phyloP scores from a whole-genome alignment of 495 filamentous ascomycete species.

The Clohesyomyces aquaticus region DNA sequence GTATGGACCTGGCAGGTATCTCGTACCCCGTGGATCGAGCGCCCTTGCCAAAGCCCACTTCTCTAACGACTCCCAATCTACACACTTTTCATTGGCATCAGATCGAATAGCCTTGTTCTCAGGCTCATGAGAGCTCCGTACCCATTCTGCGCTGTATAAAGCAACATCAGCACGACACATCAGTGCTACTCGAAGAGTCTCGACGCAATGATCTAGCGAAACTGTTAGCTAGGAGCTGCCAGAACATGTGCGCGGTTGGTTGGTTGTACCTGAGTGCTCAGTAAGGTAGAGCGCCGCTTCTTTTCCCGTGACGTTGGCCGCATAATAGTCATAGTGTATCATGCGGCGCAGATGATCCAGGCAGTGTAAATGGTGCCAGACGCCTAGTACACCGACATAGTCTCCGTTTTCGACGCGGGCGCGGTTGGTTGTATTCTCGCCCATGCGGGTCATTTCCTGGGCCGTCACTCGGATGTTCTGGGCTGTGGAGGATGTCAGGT shows the following conservation, averaged over 20 bases:
- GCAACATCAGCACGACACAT: background rate
- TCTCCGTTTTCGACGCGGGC: background rate
- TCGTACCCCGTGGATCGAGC: no score
- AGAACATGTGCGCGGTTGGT: background rate
- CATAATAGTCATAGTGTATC: conserved; percentile 1
- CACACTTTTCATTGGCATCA: background rate
- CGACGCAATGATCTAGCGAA: conserved; percentile 2
- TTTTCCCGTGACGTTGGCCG: background rate
- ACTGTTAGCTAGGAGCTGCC: background rate
- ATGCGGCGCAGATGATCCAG: background rate
- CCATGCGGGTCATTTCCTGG: background rate
- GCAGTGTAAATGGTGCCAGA: conserved; percentile 3
- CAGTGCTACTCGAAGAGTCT: background rate
- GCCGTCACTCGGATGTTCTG: background rate
- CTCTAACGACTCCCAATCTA: conserved; percentile 1
- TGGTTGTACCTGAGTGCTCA: background rate
- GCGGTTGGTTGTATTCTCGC: background rate
- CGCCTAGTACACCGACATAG: background rate
- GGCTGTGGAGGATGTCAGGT: background rate
- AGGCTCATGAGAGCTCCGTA: background rate
- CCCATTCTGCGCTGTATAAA: background rate
- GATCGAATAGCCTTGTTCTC: background rate
- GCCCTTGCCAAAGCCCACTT: background rate
- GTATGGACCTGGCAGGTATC: no score
- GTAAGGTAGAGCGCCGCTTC: background rate